Evolutionary conservation across 768 basidiomycete genomes (phyloP).

Genomic region (Kwoniella heveanensis): DNA sequence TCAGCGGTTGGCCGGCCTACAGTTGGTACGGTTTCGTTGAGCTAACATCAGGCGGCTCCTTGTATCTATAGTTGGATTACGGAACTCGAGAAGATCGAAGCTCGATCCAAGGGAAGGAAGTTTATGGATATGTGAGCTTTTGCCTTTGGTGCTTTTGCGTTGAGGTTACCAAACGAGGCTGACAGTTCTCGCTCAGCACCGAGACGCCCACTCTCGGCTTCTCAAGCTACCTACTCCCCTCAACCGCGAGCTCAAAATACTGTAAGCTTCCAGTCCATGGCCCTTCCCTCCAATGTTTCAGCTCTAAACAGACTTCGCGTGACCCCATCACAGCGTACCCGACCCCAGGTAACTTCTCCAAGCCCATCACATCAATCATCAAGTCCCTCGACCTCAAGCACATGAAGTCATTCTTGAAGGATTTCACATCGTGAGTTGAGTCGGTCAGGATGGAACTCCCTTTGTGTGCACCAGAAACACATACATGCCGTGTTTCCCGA

Average conservation of each 20-base stretch:
- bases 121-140: conserved; percentile 74
- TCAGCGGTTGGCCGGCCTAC: too few relatives aligned
- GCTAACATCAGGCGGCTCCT: too few relatives aligned
- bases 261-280: conserved; percentile 38
- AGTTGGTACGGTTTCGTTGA: too few relatives aligned
- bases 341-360: conserved; percentile 48
- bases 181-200: conserved; percentile 61
- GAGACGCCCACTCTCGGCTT: conserved; percentile 63
- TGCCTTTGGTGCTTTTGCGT: background rate
- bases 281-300: too few relatives aligned
- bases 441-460: background rate
- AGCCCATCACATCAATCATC: conserved; percentile 47
- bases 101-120: conserved; percentile 73
- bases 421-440: conserved; percentile 41
- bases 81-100: conserved; percentile 86
- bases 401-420: conserved; percentile 46
- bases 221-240: conserved; percentile 44
- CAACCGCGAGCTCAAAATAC: conserved; percentile 39
- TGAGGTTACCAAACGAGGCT: background rate
- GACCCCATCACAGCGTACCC: too few relatives aligned
- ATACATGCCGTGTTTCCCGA: too few relatives aligned
- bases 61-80: conserved; percentile 65
- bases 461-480: background rate
- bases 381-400: conserved; percentile 40
- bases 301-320: too few relatives aligned